A percentile compares a stretch with the other conserved stretches of the same genome.
Evolutionary conservation across 441 rosid genomes (phyloP).

Genomic region (Biscutella laevigata): DNA sequence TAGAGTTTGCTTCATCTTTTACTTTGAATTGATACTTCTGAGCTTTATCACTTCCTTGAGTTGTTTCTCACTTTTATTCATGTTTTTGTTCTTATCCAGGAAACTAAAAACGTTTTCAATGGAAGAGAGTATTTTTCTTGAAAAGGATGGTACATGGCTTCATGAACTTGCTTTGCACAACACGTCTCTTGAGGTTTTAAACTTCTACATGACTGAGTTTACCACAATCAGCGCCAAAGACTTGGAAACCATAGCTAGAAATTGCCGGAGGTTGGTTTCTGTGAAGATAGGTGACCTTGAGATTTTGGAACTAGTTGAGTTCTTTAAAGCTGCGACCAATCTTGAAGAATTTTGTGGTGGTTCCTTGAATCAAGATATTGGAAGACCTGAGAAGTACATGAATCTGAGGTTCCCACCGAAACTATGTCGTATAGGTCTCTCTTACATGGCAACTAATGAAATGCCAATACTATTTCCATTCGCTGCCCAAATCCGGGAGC

Average conservation of each 20-base stretch:
- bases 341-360: slow-evolving; percentile 92
- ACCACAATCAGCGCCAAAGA: slow-evolving; percentile 40
- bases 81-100: slow-evolving; percentile 34
- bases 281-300: slow-evolving; percentile 69
- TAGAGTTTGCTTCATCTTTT: too few species aligned
- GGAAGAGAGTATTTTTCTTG: slow-evolving; percentile 67
- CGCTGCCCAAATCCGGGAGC: slow-evolving; percentile 54
- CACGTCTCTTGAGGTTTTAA: slow-evolving; percentile 63
- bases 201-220: slow-evolving; percentile 77
- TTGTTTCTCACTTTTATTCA: slow-evolving; percentile 1
- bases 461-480: slow-evolving; percentile 74
- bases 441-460: slow-evolving; percentile 61
- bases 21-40: neutral
- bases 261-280: slow-evolving; percentile 45
- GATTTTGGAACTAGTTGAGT: slow-evolving; percentile 53
- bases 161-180: slow-evolving; percentile 72
- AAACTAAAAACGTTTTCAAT: slow-evolving; percentile 59
- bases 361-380: slow-evolving; percentile 44
- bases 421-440: slow-evolving; percentile 61
- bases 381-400: slow-evolving; percentile 40
- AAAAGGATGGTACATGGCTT: slow-evolving; percentile 77
- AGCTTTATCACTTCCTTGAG: neutral
- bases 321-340: slow-evolving; percentile 51
- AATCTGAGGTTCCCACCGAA: slow-evolving; percentile 46
- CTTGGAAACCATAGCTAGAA: slow-evolving; percentile 70